Evolutionary conservation across 176 grass and related monocot species (phyloP), one percentile per base, ranked within the genome.

Genomic region (Carex scoparia): DNA sequence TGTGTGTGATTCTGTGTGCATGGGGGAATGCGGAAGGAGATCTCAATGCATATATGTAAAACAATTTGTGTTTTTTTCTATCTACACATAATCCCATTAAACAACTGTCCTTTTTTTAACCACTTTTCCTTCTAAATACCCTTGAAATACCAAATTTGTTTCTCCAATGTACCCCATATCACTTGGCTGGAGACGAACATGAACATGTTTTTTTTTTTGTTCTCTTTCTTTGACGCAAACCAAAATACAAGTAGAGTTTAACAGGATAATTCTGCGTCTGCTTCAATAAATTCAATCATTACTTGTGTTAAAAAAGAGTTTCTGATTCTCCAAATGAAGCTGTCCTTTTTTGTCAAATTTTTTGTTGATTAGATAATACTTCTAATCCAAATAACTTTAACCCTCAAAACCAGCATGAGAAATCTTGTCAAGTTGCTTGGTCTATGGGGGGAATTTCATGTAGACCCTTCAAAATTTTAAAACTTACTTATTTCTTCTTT

Each of bases 11-110:
- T 61, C 56, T 80, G 78, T 80, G 77, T 61, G 28, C 79, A 82
- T 82, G 79, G 60, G 16, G 42, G 79, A 48, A 44, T 2, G 57
- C 23, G 37, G 60, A 82, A 65, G 60, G 60, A 82, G 79, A 82
- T 65, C 79, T 82, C 79, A 82, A 82, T 82, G 79, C 59, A 82
- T 65, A 14, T 37, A 28, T 51, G 57, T 61, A 12, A 10, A 63
- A 15, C 37, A 19, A 81, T 56, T 80, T 79, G 48, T 13, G 30
- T 3, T 16, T 65, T 35, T 44, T 42, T 40, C 6, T 65, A 62
- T 82, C 35, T 65, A 46, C 59, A 63, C 38, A 82, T 10, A 65
- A 65, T 64, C 61, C 30, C 58, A 82, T 65, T 60, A 3, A 82
- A 44, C 35, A 63, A 65, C 31, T 57, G 11, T 79, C 27, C 14